Percentiles rank a stretch among this genome's conserved stretches.
phyloP scores from a whole-genome alignment of 352 stramenopile species.

The Phytopythium oedochilum region DNA sequence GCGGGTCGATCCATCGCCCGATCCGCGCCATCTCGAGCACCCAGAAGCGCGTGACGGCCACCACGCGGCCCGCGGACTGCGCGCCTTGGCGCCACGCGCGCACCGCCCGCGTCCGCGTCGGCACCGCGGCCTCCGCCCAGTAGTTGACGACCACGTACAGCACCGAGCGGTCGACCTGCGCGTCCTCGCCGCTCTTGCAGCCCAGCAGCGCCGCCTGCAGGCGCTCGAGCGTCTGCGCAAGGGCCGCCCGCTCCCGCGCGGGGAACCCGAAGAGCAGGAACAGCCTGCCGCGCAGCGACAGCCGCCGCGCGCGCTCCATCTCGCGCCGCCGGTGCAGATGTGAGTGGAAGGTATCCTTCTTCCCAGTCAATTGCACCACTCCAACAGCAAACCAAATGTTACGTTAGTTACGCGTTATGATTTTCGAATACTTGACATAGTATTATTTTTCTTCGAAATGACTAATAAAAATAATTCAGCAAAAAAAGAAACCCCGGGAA shows the following conservation, averaged over 20 bases:
- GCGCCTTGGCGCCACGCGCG: neutral
- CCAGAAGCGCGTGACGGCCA: constrained; percentile 52
- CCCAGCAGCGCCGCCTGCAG: neutral
- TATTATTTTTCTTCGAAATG: too few relatives aligned
- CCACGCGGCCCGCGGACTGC: neutral
- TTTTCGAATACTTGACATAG: too few relatives aligned
- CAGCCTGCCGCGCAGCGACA: neutral
- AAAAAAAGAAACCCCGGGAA: too few relatives aligned
- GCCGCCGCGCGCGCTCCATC: neutral
- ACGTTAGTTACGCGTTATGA: too few relatives aligned
- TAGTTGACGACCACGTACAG: constrained; percentile 51
- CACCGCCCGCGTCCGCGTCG: neutral
- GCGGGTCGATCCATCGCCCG: constrained; percentile 27
- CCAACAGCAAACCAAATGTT: too few relatives aligned
- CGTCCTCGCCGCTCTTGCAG: neutral
- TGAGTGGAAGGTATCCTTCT: too few relatives aligned
- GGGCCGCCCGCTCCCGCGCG: neutral
- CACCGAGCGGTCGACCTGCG: neutral
- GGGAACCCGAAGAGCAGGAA: constrained; percentile 4
- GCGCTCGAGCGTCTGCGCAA: neutral
- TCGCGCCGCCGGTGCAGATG: too few relatives aligned
- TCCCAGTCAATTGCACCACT: too few relatives aligned
- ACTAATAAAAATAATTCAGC: too few relatives aligned
- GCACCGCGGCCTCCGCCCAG: constrained; percentile 28
- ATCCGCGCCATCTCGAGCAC: constrained; percentile 35